Evolutionary conservation across 2,329 filamentous ascomycete genomes (phyloP).

Genomic region (Cladosporium sp.): DNA sequence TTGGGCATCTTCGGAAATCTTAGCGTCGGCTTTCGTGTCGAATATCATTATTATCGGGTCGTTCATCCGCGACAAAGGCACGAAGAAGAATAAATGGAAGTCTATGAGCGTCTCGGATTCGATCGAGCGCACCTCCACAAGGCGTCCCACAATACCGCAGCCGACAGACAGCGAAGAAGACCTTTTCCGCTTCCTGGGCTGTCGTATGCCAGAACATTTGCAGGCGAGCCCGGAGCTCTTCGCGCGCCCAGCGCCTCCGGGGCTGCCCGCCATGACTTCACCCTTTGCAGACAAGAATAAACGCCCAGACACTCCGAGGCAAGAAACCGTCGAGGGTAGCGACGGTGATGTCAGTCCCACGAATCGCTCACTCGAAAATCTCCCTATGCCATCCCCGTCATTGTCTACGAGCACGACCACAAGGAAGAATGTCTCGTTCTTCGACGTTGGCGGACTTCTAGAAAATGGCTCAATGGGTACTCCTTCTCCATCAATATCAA

Average conservation of each 20-base stretch:
- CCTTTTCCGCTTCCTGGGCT: conserved; percentile 75
- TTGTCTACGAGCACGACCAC: conserved; percentile 18
- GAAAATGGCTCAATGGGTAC: conserved; percentile 48
- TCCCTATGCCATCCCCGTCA: conserved; percentile 22
- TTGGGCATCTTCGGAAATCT: conserved; percentile 83
- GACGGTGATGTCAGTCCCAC: conserved; percentile 10
- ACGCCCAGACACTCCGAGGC: neutral
- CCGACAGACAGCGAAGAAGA: conserved; percentile 90
- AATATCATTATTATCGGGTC: conserved; percentile 90
- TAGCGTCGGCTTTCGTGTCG: conserved; percentile 82
- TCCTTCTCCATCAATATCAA: conserved; percentile 23
- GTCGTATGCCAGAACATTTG: conserved; percentile 60
- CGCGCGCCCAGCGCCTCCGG: conserved; percentile 42
- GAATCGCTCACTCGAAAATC: neutral
- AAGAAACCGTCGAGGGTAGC: conserved; percentile 3
- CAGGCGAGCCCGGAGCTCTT: conserved; percentile 31
- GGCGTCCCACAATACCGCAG: conserved; percentile 62
- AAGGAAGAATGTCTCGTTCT: conserved; percentile 65
- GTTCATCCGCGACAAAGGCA: conserved; percentile 84
- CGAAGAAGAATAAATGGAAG: conserved; percentile 86
- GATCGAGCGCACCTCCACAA: conserved; percentile 56
- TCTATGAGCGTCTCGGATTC: conserved; percentile 53
- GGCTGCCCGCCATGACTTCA: conserved; percentile 38
- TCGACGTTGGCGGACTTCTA: conserved; percentile 78
- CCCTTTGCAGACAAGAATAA: conserved; percentile 11